phyloP scores from a whole-genome alignment of 164 flowering plant genomes.

The Pachysandra terminalis region DNA sequence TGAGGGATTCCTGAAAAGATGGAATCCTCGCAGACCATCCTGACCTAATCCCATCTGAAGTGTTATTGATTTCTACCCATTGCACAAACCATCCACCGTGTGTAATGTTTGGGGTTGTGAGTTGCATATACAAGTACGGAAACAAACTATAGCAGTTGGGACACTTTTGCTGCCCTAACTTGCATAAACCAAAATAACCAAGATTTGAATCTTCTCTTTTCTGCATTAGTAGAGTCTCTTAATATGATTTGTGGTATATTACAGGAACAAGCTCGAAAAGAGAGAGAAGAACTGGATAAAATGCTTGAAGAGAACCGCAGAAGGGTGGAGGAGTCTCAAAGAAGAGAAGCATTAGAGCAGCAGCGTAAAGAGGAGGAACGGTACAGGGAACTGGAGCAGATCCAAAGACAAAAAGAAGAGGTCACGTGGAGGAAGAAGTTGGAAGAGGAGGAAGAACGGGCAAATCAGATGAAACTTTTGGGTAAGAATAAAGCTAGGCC shows the following conservation, averaged over 20 bases:
- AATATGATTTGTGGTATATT: not conserved
- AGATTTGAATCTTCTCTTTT: not conserved
- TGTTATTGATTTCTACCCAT: not conserved
- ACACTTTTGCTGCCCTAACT: not conserved
- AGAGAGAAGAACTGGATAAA: constrained; percentile 81
- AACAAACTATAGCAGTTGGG: not conserved
- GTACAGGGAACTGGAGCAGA: constrained; percentile 71
- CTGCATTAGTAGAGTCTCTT: not conserved
- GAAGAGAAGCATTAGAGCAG: constrained; percentile 77
- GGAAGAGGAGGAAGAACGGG: constrained; percentile 86
- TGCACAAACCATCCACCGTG: not conserved
- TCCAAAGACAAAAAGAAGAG: constrained; percentile 89
- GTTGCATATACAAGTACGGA: not conserved
- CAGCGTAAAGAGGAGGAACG: constrained; percentile 84
- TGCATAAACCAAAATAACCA: not conserved
- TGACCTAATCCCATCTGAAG: too few relatives aligned
- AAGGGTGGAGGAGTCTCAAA: constrained; percentile 81
- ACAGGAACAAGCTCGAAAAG: constrained; percentile 77
- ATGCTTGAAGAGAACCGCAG: constrained; percentile 82
- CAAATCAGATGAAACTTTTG: constrained; percentile 72
- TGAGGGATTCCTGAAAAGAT: too few relatives aligned
- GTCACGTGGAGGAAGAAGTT: constrained; percentile 79
- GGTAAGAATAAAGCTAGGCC: constrained; percentile 98
- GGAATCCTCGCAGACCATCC: too few relatives aligned
- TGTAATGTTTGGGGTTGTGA: not conserved